Evolutionary conservation across 2,329 filamentous ascomycete genomes (phyloP).

Genomic region (Nemania abortiva): DNA sequence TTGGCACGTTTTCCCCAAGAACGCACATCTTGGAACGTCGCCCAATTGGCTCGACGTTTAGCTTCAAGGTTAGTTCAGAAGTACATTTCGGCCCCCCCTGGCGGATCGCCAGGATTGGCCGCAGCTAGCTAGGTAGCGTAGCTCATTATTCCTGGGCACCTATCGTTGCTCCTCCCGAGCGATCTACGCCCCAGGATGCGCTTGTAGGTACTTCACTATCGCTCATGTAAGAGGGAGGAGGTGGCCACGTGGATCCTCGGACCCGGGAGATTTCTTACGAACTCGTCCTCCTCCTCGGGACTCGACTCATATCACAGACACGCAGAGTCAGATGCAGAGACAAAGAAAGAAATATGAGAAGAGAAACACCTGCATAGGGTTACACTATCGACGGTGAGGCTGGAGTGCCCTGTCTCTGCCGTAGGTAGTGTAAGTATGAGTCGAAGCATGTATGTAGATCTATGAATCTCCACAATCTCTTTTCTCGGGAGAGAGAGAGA

Average conservation of each 20-base stretch:
- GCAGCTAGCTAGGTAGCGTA: neutral
- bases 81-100: neutral
- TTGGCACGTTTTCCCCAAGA: slow-evolving; percentile 19
- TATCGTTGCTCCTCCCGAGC: slow-evolving; percentile 22
- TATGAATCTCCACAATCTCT: neutral
- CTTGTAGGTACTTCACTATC: neutral
- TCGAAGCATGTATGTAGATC: slow-evolving; percentile 15
- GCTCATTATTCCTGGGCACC: neutral
- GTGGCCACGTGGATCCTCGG: slow-evolving; percentile 35
- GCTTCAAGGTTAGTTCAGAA: slow-evolving; percentile 7
- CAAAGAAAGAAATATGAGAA: neutral
- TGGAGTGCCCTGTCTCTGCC: slow-evolving; percentile 13
- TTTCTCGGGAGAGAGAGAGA: neutral
- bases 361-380: slow-evolving; percentile 28
- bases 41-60: slow-evolving; percentile 23
- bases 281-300: neutral
- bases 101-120: slow-evolving; percentile 13
- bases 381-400: slow-evolving; percentile 38
- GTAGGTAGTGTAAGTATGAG: neutral
- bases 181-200: slow-evolving; percentile 27
- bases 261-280: slow-evolving; percentile 16
- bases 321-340: slow-evolving; percentile 19
- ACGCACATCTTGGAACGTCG: slow-evolving; percentile 14
- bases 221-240: neutral
- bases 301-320: slow-evolving; percentile 19